phyloP scores from a whole-genome alignment of 192 early-diverging fungal genomes.

The Backusella morwellensis region DNA sequence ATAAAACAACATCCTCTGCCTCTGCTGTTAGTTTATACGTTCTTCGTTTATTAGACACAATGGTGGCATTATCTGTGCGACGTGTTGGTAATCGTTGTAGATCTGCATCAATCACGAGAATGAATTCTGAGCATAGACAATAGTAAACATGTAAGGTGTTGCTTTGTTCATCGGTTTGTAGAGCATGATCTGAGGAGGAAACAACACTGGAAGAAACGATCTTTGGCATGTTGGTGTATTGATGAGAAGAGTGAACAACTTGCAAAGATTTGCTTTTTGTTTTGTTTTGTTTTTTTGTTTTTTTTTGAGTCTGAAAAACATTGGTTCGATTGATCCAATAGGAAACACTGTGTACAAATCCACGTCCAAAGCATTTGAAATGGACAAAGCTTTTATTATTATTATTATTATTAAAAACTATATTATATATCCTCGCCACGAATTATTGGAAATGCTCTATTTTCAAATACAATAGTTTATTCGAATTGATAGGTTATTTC shows the following conservation, averaged over 20 bases:
- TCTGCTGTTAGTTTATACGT: constrained; percentile 54
- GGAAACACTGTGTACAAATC: background rate
- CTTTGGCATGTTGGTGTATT: constrained; percentile 50
- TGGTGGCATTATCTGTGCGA: constrained; percentile 46
- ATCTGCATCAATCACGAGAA: constrained; percentile 55
- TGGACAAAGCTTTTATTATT: no score
- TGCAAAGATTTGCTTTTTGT: background rate
- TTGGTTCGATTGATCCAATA: background rate
- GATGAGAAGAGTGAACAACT: background rate
- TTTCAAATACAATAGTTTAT: no score
- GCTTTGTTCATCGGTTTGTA: constrained; percentile 33
- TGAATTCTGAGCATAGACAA: constrained; percentile 60
- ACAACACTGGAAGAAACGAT: constrained; percentile 56
- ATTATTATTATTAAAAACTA: background rate
- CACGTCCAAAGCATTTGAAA: no score
- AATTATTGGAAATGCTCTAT: no score
- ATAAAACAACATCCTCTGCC: constrained; percentile 31
- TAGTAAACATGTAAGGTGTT: constrained; percentile 54
- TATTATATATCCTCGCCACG: no score
- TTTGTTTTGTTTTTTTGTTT: background rate
- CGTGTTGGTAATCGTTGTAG: constrained; percentile 48
- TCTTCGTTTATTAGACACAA: constrained; percentile 48
- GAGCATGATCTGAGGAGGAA: constrained; percentile 53
- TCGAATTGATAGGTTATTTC: no score
- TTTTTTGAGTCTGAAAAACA: background rate